These are phyloP conservation scores for Pseudonitzschia delicatissima DNA, from an alignment of 108 stramenopile genomes.

Conservation along the genomic window DNA sequence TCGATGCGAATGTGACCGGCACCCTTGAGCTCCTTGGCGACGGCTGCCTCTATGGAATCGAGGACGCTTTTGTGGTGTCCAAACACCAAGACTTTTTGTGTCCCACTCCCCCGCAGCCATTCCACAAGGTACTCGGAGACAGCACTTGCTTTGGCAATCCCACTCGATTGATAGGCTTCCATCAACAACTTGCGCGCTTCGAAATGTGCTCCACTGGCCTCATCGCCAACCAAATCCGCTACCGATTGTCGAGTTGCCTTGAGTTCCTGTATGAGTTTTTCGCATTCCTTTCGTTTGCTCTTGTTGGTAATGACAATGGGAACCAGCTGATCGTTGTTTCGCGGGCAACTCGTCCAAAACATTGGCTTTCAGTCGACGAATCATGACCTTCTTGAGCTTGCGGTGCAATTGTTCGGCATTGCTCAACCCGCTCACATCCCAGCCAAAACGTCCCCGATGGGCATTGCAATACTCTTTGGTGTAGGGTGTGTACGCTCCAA, in stretches of 20 bases:
- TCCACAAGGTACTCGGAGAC: conserved; percentile 72
- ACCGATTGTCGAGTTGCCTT: conserved; percentile 38
- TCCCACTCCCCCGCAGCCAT: conserved; percentile 64
- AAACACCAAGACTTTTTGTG: conserved; percentile 85
- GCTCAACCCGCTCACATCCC: conserved; percentile 63
- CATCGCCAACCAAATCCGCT: conserved; percentile 43
- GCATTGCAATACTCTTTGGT: conserved; percentile 82
- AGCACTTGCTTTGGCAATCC: conserved; percentile 72
- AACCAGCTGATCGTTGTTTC: conserved; percentile 77
- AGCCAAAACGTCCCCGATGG: conserved; percentile 56
- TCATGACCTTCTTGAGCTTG: conserved; percentile 72
- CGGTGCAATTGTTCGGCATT: conserved; percentile 80
- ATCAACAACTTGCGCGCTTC: conserved; percentile 69
- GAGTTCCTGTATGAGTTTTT: conserved; percentile 40
- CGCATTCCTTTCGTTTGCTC: conserved; percentile 34
- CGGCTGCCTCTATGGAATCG: conserved; percentile 58
- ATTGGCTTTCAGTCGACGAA: conserved; percentile 82
- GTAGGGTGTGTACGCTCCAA: conserved; percentile 59
- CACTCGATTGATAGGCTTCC: conserved; percentile 80
- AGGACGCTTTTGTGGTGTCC: conserved; percentile 88
- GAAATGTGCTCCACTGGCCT: conserved; percentile 43
- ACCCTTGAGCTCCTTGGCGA: conserved; percentile 57
- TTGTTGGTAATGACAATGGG: conserved; percentile 41
- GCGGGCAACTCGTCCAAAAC: conserved; percentile 84
- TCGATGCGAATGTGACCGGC: conserved; percentile 84